Conservation (phyloP, 2,329 filamentous ascomycete genomes). For the Taxawa tesnikishii region DNA sequence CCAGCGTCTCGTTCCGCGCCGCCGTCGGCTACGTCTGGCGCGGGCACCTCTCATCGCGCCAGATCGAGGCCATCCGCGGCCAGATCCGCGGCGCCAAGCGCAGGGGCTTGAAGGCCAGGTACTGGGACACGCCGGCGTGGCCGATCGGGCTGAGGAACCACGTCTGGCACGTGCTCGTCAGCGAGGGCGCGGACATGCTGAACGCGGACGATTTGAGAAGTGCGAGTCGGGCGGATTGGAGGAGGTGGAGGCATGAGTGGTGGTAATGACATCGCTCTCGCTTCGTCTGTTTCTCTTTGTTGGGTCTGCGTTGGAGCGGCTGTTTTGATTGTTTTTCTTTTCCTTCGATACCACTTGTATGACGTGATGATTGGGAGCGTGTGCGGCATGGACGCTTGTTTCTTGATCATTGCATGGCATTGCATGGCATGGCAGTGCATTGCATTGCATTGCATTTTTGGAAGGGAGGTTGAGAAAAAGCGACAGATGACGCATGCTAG, state of each 20-base stretch:
- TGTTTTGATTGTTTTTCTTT: too few species aligned
- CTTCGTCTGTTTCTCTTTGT: too few species aligned
- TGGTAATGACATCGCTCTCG: too few species aligned
- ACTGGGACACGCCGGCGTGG: conserved; percentile 46
- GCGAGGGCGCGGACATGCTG: conserved; percentile 43
- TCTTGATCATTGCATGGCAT: too few species aligned
- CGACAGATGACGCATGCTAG: too few species aligned
- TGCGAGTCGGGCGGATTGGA: conserved; percentile 38
- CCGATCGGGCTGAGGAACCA: conserved; percentile 40
- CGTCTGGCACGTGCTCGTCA: conserved; percentile 40
- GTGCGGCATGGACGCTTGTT: too few species aligned
- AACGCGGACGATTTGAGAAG: conserved; percentile 45
- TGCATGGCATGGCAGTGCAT: too few species aligned
- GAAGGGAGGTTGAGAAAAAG: too few species aligned
- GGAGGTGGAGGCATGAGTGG: conserved; percentile 12
- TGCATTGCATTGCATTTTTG: too few species aligned
- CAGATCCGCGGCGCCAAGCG: conserved; percentile 41
- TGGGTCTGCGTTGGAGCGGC: too few species aligned
- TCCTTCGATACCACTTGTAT: too few species aligned
- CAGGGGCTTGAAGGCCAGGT: conserved; percentile 41
- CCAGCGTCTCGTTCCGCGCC: conserved; percentile 44
- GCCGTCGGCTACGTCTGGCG: conserved; percentile 36
- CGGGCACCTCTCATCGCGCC: conserved; percentile 32
- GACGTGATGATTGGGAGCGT: too few species aligned
- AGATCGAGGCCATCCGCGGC: conserved; percentile 34